Evolutionary conservation across 768 basidiomycete species (phyloP), one percentile per base, ranked within the genome.

Genomic region (Ramaria sp.): DNA sequence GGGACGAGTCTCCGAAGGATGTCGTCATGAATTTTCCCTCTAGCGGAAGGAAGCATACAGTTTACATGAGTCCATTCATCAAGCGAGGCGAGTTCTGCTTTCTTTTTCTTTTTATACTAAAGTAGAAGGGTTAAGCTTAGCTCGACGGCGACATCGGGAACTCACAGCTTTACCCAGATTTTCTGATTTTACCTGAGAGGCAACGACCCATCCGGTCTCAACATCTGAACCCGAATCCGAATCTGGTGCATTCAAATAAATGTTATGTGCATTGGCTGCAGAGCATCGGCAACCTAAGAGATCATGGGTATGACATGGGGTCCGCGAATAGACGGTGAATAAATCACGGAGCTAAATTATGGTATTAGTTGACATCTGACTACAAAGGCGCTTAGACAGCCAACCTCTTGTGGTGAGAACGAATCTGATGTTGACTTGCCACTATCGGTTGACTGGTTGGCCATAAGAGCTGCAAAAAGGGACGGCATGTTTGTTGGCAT

Each of bases 281-380:
- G 76, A 77, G 59, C 90, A 95, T 10, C 71, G 71, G 63, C 94
- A 98, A 56, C 80, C 84, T 13, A 97, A 73, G 16, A 97, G 75
- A 59, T 97, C 95, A 61, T 98, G 95, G 1, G 94, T 98, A 57
- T 94, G 86, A 70, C 90, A 94, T 7, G 74, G 69, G 0, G 91
- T 93, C 52, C 82, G 72, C 0, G 75, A 71, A 67, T 93, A 81
- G 42, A 96, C 73, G n/a, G 82, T 83, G 69, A 97, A 98, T 59
- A 98, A 88, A 65, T 94, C 91, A 36, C 84, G 83, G 41, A 98
- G 78, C 88, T 98, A 45, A 20, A 48, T 15, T 37, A n/a, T 24
- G 27, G 42, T 27, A 39, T 53, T 34, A 58, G 15, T 25, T 50
- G 50, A 58, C 43, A 24, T 30, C 37, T 15, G 18, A 50, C 57